Conservation (phyloP, 202 grass and related monocot species). For the Setaria viridis region DNA sequence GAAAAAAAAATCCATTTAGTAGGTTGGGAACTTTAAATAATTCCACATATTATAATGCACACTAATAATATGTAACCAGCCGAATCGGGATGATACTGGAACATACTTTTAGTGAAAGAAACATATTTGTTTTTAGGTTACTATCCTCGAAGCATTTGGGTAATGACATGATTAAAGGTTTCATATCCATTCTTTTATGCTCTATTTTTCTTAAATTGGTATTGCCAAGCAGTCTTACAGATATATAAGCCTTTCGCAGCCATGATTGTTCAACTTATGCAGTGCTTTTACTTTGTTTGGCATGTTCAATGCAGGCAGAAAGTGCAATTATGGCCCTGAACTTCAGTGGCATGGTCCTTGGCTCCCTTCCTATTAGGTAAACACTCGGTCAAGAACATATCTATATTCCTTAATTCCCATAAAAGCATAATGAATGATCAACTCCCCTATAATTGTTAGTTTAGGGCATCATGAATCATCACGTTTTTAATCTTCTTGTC, state of each 20-base stretch:
- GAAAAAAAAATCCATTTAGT: slow-evolving; percentile 12
- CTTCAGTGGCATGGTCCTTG: slow-evolving; percentile 79
- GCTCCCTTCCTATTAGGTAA: slow-evolving; percentile 83
- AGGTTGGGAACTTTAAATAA: not conserved
- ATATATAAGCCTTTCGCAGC: not conserved
- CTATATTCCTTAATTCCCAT: not conserved
- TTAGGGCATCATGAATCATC: not conserved
- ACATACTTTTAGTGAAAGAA: not conserved
- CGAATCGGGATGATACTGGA: not conserved
- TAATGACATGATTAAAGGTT: too few relatives aligned
- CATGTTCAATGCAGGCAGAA: slow-evolving; percentile 66
- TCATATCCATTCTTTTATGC: too few relatives aligned
- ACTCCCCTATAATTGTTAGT: not conserved
- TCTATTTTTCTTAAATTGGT: not conserved
- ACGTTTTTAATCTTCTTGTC: not conserved
- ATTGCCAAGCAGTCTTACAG: not conserved
- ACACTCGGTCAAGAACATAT: not conserved
- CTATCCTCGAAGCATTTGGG: too few relatives aligned
- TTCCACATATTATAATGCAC: not conserved
- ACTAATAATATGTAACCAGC: not conserved
- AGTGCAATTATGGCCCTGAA: slow-evolving; percentile 90
- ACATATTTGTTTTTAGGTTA: too few relatives aligned
- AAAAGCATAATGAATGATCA: not conserved
- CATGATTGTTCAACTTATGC: not conserved
- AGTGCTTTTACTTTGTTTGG: not conserved